phyloP scores from a whole-genome alignment of 495 filamentous ascomycete species.

The Extremus antarcticus region DNA sequence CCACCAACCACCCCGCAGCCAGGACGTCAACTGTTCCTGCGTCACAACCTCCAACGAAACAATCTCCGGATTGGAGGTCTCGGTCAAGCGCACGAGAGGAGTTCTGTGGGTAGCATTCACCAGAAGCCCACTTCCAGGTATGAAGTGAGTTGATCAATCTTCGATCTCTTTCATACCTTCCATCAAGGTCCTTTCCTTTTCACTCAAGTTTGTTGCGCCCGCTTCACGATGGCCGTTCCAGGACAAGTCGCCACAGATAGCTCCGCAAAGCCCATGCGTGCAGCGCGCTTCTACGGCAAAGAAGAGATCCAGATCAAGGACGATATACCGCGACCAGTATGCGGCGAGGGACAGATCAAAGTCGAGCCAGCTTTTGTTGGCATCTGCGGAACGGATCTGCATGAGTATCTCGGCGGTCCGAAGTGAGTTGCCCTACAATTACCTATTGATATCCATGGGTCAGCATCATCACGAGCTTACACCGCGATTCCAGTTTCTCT shows the following conservation, averaged over 20 bases:
- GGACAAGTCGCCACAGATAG: background rate
- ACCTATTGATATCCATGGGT: background rate
- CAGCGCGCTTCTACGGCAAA: constrained; percentile 34
- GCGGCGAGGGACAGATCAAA: constrained; percentile 27
- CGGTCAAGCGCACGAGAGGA: background rate
- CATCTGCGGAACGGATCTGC: constrained; percentile 25
- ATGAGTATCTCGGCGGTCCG: constrained; percentile 24
- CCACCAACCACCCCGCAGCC: background rate
- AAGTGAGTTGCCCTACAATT: constrained; percentile 4
- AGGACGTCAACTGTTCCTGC: too few relatives aligned
- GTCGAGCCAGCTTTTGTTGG: constrained; percentile 25
- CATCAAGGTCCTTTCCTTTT: too few relatives aligned
- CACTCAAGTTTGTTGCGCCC: background rate
- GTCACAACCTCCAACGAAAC: background rate
- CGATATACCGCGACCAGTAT: constrained; percentile 28
- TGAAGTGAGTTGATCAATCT: background rate
- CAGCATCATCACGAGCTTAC: background rate
- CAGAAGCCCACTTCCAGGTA: too few relatives aligned
- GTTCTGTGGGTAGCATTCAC: background rate
- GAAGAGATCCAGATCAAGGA: constrained; percentile 35
- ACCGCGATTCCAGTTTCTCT: constrained; percentile 11
- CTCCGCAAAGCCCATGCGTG: constrained; percentile 25
- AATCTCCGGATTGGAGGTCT: background rate
- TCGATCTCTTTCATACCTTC: background rate
- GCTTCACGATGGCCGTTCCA: background rate